Base-by-base conservation (phyloP, 2,329 filamentous ascomycete genomes). In the Scedosporium boydii region DNA sequence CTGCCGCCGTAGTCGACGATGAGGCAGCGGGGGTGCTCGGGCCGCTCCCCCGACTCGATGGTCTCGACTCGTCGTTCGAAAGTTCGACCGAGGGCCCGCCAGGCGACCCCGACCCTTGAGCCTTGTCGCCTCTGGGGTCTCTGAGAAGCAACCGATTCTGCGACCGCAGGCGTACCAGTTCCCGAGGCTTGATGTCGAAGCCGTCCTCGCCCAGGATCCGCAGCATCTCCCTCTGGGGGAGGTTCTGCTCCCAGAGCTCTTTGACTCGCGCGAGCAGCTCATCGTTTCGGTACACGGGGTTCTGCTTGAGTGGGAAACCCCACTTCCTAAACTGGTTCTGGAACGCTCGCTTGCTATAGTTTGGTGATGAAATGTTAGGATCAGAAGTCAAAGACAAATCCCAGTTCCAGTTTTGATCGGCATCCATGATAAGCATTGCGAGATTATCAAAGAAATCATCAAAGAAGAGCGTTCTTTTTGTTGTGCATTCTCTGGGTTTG, bases 221-320 rank as follows among this genome's bases (percentile, higher is more conserved):
- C 62, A 92, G 78, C 84, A 95, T 95, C 66, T 92, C 87, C 64
- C 82, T 82, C 72, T 92, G 89, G 18, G 78, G 81, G 14, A 85
- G 80, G 69, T 93, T 95, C 67, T 78, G 79, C 71, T 90, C 87
- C 90, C 90, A 95, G 68, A 95, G 79, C 74, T 93, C 83, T 70
- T 86, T 87, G 64, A 93, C 82, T 34, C 90, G 84, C 18, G 81
- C 82, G 48, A 90, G 84, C 6, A 93, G 81, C 26, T 77, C 78
- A 14, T 80, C 77, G 70, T 91, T 88, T 69, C 88, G 89, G 70
- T 91, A 84, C 1, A 87, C 86, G 0, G 86, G 86, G 64, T 87
- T 86, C 67, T 89, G 86, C 71, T 91, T 91, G 63, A 82, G 84
- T 14, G 90, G 89, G 67, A 95, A 93, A 6, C 85, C 82, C 91